Evolutionary conservation across 2,329 filamentous ascomycete genomes (phyloP).

Genomic region (Graphilbum fragrans): DNA sequence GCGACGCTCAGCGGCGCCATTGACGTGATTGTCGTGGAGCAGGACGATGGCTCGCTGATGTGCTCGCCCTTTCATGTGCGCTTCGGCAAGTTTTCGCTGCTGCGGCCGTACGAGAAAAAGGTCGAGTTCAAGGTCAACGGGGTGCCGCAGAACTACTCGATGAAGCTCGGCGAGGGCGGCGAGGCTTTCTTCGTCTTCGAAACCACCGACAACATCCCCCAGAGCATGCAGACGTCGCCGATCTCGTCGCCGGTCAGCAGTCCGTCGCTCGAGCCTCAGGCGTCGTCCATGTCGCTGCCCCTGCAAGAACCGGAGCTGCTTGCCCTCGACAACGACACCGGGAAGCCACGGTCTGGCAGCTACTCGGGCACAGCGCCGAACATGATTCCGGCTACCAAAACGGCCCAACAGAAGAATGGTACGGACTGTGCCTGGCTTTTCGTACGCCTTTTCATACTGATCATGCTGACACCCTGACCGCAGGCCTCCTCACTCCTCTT

Average conservation of each 20-base stretch:
- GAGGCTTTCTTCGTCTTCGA: slow-evolving; percentile 99
- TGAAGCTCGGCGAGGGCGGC: slow-evolving; percentile 96
- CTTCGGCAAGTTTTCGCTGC: slow-evolving; percentile 94
- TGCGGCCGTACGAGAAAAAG: slow-evolving; percentile 96
- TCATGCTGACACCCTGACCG: slow-evolving; percentile 8
- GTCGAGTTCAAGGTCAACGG: slow-evolving; percentile 96
- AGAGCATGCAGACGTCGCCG: slow-evolving; percentile 86
- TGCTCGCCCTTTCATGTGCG: slow-evolving; percentile 98
- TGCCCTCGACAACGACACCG: slow-evolving; percentile 42
- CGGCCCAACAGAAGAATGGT: slow-evolving; percentile 22
- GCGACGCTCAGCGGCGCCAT: slow-evolving; percentile 95
- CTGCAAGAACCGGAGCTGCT: slow-evolving; percentile 61
- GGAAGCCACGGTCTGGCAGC: slow-evolving; percentile 24
- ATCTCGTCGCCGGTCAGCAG: slow-evolving; percentile 82
- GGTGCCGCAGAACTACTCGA: slow-evolving; percentile 81
- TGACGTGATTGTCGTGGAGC: slow-evolving; percentile 96
- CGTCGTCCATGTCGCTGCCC: slow-evolving; percentile 21
- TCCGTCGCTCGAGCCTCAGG: slow-evolving; percentile 49
- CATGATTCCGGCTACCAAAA: slow-evolving; percentile 21
- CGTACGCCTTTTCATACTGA: neutral
- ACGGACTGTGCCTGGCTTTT: slow-evolving; percentile 1
- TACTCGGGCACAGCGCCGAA: slow-evolving; percentile 27
- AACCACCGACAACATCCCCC: slow-evolving; percentile 83
- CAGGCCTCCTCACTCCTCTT: slow-evolving; percentile 39
- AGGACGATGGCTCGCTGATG: slow-evolving; percentile 76